Base-by-base conservation (phyloP, 2,329 filamentous ascomycete genomes). In the Colletotrichum nymphaeae region DNA sequence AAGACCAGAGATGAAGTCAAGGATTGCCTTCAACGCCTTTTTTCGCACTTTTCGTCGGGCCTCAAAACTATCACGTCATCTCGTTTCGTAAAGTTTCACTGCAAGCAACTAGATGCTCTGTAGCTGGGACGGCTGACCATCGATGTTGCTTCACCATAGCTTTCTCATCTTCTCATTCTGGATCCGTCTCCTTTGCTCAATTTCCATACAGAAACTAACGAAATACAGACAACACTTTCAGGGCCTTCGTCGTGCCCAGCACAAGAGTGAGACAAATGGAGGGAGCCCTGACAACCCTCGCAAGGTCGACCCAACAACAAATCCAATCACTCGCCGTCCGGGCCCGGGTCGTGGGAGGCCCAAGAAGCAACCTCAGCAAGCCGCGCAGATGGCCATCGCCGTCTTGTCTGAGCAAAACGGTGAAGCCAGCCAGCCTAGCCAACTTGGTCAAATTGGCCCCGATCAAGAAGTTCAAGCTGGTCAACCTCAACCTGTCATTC, bases 291-390 rank as follows among this genome's bases (percentile, higher is more conserved):
- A 86, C 24, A 82, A 74, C 55, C 75, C 83, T 26, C 80, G 83
- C 55, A 85, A 82, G 71, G 53, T 82, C 67, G 89, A 91, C 76
- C 89, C 89, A 9, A 87, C 86, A 0, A 66, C 83, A 75, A 90
- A 91, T 70, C 89, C 89, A 63, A 90, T 91, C 76, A 91, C 88
- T n/a, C 84, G 89, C 19, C 85, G 89, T 30, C 89, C 89, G 4
- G 89, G 89, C 0, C 89, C 89, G 4, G 89, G 89, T 14, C 85
- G 89, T 57, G 88, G 88, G 2, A 84, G 89, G 7, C 87, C 88
- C 0, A 83, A 85, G 66, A 91, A 90, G 78, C 80, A 82, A 53
- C 80, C 81, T n/a, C 67, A 71, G 28, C 71, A 59, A 32, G 75
- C 77, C 52, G 76, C 67, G 49, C 75, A 74, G 26, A 64, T 73